Evolutionary conservation across 306 rosid genomes (phyloP).

Genomic region (Medicago truncatula): DNA sequence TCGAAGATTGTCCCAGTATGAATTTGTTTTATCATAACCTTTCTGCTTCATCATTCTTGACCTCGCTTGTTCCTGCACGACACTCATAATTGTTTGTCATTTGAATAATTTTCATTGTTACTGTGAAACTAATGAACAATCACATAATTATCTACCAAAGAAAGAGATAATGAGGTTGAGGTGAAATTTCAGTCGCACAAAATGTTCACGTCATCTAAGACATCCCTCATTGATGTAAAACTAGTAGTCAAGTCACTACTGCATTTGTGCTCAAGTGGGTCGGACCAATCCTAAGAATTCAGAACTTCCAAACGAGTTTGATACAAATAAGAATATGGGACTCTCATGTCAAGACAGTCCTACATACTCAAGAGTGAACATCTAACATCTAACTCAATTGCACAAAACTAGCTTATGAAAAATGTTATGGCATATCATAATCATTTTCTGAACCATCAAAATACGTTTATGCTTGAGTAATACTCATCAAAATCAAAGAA

Average conservation of each 20-base stretch:
- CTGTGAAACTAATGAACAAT: constrained; percentile 25
- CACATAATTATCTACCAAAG: constrained; percentile 2
- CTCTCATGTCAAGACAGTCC: no score
- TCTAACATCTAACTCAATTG: no score
- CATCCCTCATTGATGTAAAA: constrained; percentile 10
- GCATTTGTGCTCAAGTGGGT: neutral
- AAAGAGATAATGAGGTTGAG: neutral
- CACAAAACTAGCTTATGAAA: no score
- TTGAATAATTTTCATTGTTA: neutral
- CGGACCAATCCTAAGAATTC: constrained; percentile 1
- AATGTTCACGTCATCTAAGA: constrained; percentile 16
- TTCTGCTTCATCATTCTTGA: constrained; percentile 76
- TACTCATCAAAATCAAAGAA: no score
- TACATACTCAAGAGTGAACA: no score
- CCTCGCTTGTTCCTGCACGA: constrained; percentile 74
- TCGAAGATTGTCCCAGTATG: constrained; percentile 87
- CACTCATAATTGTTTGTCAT: constrained; percentile 11
- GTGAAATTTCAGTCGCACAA: neutral
- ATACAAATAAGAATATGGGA: neutral
- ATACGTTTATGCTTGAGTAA: no score
- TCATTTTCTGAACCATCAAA: no score
- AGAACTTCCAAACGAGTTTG: neutral
- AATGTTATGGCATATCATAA: no score
- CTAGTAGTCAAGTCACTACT: neutral
- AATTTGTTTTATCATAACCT: constrained; percentile 50